phyloP scores from a whole-genome alignment of 352 stramenopile genomes.

The Phytophthora tubulina region DNA sequence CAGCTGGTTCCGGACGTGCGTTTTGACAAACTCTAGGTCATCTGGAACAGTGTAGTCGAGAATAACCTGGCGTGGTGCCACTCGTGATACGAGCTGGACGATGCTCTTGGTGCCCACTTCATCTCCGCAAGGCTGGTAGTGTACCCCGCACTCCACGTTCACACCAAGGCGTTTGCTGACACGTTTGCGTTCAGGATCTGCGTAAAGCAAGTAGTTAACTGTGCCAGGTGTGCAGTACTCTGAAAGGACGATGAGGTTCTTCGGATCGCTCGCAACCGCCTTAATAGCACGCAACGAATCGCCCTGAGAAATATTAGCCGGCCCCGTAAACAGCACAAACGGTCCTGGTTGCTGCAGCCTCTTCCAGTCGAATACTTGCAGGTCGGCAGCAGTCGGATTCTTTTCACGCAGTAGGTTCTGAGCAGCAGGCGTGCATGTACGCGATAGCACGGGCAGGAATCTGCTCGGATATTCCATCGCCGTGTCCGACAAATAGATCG shows the following conservation, averaged over 20 bases:
- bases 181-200: conserved; percentile 75
- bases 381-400: conserved; percentile 23
- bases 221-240: conserved; percentile 84
- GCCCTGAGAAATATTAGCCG: conserved; percentile 77
- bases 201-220: conserved; percentile 86
- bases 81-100: conserved; percentile 71
- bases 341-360: conserved; percentile 64
- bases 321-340: conserved; percentile 84
- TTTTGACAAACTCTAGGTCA: conserved; percentile 75
- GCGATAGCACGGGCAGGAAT: conserved; percentile 68
- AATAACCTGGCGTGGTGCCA: conserved; percentile 69
- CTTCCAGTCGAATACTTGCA: conserved; percentile 81
- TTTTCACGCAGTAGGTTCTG: conserved; percentile 44
- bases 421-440: conserved; percentile 67
- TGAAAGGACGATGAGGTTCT: conserved; percentile 88
- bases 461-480: conserved; percentile 66
- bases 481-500: conserved; percentile 77
- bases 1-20: conserved; percentile 63
- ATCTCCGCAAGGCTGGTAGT: conserved; percentile 87
- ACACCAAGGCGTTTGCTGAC: conserved; percentile 79
- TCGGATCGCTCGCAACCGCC: conserved; percentile 65
- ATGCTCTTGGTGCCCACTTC: conserved; percentile 90
- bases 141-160: conserved; percentile 76
- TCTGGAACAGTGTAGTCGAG: conserved; percentile 69
- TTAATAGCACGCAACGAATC: conserved; percentile 79